phyloP scores from a whole-genome alignment of 768 basidiomycete species.

The Mycena rosella region DNA sequence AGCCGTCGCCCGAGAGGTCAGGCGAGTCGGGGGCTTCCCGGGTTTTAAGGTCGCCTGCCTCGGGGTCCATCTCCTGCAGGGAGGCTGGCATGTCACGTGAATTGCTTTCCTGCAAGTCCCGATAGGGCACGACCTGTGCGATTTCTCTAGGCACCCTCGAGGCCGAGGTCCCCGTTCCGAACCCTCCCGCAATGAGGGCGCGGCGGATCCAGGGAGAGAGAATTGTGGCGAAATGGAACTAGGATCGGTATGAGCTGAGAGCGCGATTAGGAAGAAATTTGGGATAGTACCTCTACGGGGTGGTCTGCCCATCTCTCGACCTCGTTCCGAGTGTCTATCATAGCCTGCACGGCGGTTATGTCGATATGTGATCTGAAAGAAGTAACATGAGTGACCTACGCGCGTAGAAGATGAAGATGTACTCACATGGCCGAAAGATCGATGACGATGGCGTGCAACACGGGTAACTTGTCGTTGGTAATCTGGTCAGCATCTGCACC shows the following conservation, averaged over 20 bases:
- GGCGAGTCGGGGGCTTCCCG: conserved; percentile 10
- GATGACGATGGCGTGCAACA: conserved; percentile 87
- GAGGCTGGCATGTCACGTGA: conserved; percentile 42
- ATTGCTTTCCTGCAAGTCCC: conserved; percentile 52
- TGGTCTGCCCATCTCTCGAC: conserved; percentile 90
- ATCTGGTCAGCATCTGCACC: conserved; percentile 60
- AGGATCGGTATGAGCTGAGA: conserved; percentile 21
- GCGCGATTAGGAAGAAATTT: not conserved
- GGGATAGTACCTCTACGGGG: conserved; percentile 69
- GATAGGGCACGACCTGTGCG: conserved; percentile 81
- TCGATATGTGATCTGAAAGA: conserved; percentile 84
- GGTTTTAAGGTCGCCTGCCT: conserved; percentile 46
- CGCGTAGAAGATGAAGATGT: not conserved
- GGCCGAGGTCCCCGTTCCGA: conserved; percentile 75
- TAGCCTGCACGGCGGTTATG: conserved; percentile 90
- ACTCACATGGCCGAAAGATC: conserved; percentile 89
- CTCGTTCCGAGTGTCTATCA: conserved; percentile 89
- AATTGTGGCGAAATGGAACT: conserved; percentile 96
- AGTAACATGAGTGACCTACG: not conserved
- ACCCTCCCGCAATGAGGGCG: conserved; percentile 90
- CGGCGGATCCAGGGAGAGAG: conserved; percentile 96
- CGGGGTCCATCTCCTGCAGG: conserved; percentile 47
- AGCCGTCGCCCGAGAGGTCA: conserved; percentile 36
- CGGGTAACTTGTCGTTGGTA: conserved; percentile 68
- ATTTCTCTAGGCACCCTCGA: conserved; percentile 68